These are phyloP conservation scores for Neurospora tetrasperma DNA, from an alignment of 495 filamentous ascomycete genomes.

Conservation along the genomic window DNA sequence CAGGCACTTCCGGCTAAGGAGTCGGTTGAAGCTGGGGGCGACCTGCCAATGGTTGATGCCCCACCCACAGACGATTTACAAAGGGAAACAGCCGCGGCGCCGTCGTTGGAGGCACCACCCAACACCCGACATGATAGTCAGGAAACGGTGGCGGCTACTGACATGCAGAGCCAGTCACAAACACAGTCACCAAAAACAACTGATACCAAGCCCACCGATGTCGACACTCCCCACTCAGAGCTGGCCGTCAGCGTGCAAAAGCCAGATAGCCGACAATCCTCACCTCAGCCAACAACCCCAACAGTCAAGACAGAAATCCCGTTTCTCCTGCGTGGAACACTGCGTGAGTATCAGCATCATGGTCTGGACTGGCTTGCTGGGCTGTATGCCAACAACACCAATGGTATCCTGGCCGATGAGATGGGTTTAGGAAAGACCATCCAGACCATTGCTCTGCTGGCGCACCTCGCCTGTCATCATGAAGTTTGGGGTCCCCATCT, in stretches of 20 bases:
- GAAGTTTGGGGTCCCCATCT: conserved; percentile 94
- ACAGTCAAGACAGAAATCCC: conserved; percentile 61
- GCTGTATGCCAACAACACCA: conserved; percentile 84
- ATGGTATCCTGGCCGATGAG: conserved; percentile 97
- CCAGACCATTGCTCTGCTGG: conserved; percentile 90
- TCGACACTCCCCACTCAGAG: conserved; percentile 54
- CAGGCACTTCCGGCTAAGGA: conserved; percentile 11
- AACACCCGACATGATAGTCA: conserved; percentile 18
- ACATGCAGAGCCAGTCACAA: conserved; percentile 29
- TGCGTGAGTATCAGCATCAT: conserved; percentile 94
- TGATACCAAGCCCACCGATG: conserved; percentile 59
- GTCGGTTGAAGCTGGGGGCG: conserved; percentile 35
- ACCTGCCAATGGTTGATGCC: conserved; percentile 37
- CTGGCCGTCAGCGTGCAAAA: conserved; percentile 32
- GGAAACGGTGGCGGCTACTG: conserved; percentile 30
- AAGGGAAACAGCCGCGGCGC: conserved; percentile 12
- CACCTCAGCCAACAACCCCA: conserved; percentile 34
- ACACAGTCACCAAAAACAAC: conserved; percentile 49
- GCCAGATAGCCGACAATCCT: conserved; percentile 30
- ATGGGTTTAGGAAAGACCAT: conserved; percentile 99
- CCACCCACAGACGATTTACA: conserved; percentile 2
- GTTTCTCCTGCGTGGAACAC: conserved; percentile 76
- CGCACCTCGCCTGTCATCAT: conserved; percentile 84
- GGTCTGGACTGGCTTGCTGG: conserved; percentile 94
- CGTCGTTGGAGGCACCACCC: conserved; percentile 11